These are phyloP conservation scores for Epichloe coenophiala DNA, from an alignment of 2,329 filamentous ascomycete species.

Conservation along the genomic window DNA sequence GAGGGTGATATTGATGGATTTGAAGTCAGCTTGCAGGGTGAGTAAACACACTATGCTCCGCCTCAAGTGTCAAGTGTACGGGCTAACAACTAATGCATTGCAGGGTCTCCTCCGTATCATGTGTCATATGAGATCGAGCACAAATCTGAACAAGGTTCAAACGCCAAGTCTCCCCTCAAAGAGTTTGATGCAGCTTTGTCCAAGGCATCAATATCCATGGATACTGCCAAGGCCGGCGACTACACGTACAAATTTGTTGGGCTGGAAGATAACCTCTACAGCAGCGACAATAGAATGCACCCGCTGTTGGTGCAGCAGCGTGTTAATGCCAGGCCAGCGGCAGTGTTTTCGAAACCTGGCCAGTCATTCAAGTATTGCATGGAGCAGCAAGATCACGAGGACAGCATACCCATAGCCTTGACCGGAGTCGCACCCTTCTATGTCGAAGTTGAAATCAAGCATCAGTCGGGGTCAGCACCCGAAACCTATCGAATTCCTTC, in stretches of 20 bases:
- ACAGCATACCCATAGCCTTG: conserved; percentile 76
- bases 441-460: conserved; percentile 85
- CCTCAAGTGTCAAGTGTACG: not conserved
- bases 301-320: conserved; percentile 64
- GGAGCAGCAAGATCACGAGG: conserved; percentile 66
- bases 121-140: conserved; percentile 71
- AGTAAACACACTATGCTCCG: conserved; percentile 12
- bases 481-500: conserved; percentile 73
- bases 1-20: conserved; percentile 89
- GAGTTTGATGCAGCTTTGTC: conserved; percentile 65
- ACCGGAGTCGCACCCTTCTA: conserved; percentile 78
- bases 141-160: conserved; percentile 52
- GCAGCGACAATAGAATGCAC: conserved; percentile 52
- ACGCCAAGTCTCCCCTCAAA: conserved; percentile 51
- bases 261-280: conserved; percentile 76
- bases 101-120: conserved; percentile 67
- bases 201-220: conserved; percentile 68
- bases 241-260: conserved; percentile 80
- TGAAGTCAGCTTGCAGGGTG: conserved; percentile 67
- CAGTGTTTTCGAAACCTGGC: conserved; percentile 70
- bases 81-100: conserved; percentile 16
- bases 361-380: conserved; percentile 95
- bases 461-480: conserved; percentile 65
- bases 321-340: conserved; percentile 72
- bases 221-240: conserved; percentile 67